Base-by-base conservation (phyloP, 495 filamentous ascomycete species). In the Paragyromitra xinjiangensis region DNA sequence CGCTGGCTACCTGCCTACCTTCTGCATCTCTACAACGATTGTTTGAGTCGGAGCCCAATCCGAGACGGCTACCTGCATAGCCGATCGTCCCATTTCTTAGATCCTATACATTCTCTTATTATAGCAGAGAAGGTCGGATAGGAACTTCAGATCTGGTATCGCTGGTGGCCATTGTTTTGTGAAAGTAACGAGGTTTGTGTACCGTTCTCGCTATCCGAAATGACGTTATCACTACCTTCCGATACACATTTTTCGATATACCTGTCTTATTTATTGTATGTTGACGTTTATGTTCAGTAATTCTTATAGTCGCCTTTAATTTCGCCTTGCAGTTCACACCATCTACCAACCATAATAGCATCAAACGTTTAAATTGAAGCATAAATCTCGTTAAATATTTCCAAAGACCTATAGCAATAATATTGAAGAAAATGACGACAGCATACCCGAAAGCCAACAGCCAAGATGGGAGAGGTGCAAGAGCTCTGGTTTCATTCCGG, bases 401-500 rank as follows among this genome's bases (percentile, higher is more conserved):
- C 22, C 59, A 64, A 37, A 22, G 26, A 6, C n/a, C 24, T 2
- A 42, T 65, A 29, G 26, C 14, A 19, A 64, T 48, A 56, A 44
- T 34, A 50, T 24, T 39, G n/a, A 50, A 59, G 29, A 45, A 56
- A 24, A 79, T 79, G 77, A 39, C 74, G 12, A 67, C 65, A 40
- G 56, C 67, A 55, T 73, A 64, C 55, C 37, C 75, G 22, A 78
- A 59, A 59, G 48, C 64, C 22, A 67, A 39, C 40, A 67, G 39
- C 26, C 66, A 66, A 51, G 65, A 59, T 51, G 51, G 29, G 19
- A 71, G 37, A 29, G 77, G 40, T 40, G 66, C 29, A 44, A 79
- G 67, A 53, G 77, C 77, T 56, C 44, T 79, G 44, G 79, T 81
- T 69, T 81, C 79, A 6, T 81, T 81, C 58, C 72, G 79, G 34